A percentile compares a stretch with the other conserved stretches of the same genome.
Evolutionary conservation across 805 yeast genomes (phyloP).

Genomic region (Tetrapisispora pingtungensis): DNA sequence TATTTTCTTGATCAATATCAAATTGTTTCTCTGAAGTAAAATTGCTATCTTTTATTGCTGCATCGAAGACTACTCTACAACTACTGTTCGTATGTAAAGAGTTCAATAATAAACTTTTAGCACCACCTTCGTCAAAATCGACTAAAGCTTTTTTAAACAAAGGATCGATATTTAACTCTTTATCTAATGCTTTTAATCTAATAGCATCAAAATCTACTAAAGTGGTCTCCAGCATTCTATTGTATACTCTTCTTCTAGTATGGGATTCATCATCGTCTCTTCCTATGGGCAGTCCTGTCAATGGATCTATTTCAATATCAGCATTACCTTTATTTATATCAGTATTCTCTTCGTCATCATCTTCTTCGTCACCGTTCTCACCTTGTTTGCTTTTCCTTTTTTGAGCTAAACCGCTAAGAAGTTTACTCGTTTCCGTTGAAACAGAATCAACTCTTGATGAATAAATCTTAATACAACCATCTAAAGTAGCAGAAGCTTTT

Average conservation of each 20-base stretch:
- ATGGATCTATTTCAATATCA: slow-evolving; percentile 25
- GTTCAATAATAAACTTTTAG: slow-evolving; percentile 57
- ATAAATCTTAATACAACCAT: slow-evolving; percentile 90
- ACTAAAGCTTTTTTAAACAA: slow-evolving; percentile 64
- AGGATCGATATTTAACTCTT: slow-evolving; percentile 61
- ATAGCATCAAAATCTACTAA: slow-evolving; percentile 42
- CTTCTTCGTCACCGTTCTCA: slow-evolving; percentile 16
- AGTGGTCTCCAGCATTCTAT: slow-evolving; percentile 34
- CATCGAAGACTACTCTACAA: slow-evolving; percentile 59
- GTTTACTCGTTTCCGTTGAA: slow-evolving; percentile 78
- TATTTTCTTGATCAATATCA: slow-evolving; percentile 4
- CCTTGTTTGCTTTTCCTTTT: slow-evolving; percentile 22
- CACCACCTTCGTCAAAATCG: slow-evolving; percentile 78
- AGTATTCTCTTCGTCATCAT: slow-evolving; percentile 18
- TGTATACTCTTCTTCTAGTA: slow-evolving; percentile 21
- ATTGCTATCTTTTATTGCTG: slow-evolving; percentile 30
- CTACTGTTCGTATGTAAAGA: slow-evolving; percentile 44
- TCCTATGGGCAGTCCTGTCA: slow-evolving; percentile 27
- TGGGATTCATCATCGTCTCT: slow-evolving; percentile 15
- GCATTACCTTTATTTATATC: slow-evolving; percentile 16
- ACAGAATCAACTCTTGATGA: slow-evolving; percentile 87
- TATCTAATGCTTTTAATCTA: slow-evolving; percentile 46
- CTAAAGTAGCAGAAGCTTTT: slow-evolving; percentile 81
- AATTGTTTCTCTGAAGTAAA: neutral
- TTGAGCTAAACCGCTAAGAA: slow-evolving; percentile 64